These are phyloP conservation scores for Solanum arcanum DNA, from an alignment of 257 asterid genomes.

Conservation along the genomic window DNA sequence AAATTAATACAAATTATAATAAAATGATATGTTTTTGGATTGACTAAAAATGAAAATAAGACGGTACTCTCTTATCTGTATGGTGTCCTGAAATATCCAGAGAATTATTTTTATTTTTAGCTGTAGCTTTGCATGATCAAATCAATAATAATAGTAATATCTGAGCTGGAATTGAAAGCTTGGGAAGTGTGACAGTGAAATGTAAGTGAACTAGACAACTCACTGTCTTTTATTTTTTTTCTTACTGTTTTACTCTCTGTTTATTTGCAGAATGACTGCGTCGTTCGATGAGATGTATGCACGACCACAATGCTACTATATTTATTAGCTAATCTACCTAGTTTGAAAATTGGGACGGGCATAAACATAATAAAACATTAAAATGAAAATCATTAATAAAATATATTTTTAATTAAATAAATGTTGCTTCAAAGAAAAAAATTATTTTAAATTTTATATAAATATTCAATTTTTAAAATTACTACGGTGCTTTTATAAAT, in stretches of 20 bases:
- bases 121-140: neutral
- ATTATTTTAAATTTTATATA: too few relatives aligned
- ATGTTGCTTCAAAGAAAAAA: too few relatives aligned
- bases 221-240: neutral
- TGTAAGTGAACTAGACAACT: neutral
- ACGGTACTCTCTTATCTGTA: too few relatives aligned
- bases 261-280: neutral
- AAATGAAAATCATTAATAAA: too few relatives aligned
- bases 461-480: too few relatives aligned
- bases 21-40: fast-evolving
- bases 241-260: neutral
- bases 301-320: neutral
- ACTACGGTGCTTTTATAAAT: fast-evolving
- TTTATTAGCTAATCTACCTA: neutral
- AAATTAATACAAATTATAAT: too few relatives aligned
- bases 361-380: too few relatives aligned
- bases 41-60: too few relatives aligned
- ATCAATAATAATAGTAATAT: neutral
- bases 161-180: neutral
- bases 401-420: too few relatives aligned
- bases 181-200: neutral
- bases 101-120: neutral
- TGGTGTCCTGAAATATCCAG: neutral
- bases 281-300: neutral
- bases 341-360: too few relatives aligned